These are phyloP conservation scores for Neobulgaria alba DNA, from an alignment of 2,329 filamentous ascomycete genomes.

Conservation along the genomic window DNA sequence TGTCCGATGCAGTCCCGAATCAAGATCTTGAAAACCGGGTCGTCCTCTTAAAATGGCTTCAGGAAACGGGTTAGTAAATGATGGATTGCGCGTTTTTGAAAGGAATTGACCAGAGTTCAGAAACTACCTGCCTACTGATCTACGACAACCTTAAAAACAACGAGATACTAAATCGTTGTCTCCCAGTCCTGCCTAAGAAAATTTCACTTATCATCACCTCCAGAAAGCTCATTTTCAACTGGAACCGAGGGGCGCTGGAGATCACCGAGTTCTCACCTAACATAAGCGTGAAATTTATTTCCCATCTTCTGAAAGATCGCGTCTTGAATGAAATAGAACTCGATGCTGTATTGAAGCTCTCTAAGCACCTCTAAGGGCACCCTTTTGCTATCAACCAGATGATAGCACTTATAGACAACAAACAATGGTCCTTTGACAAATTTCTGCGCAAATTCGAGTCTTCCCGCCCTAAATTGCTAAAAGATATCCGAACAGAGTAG, in stretches of 20 bases:
- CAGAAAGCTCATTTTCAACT: constrained; percentile 8
- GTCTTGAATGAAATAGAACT: background rate
- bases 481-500: too few species aligned
- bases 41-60: constrained; percentile 3
- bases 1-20: constrained; percentile 8
- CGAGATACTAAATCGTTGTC: constrained; percentile 6
- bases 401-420: background rate
- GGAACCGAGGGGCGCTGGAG: constrained; percentile 3
- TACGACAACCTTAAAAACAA: constrained; percentile 11
- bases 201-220: constrained; percentile 9
- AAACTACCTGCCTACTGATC: constrained; percentile 7
- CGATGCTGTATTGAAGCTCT: background rate
- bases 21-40: constrained; percentile 6
- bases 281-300: constrained; percentile 19
- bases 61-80: constrained; percentile 6
- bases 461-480: too few species aligned
- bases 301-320: background rate
- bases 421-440: background rate
- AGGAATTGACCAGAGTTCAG: constrained; percentile 1
- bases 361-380: background rate
- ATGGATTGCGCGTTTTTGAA: background rate
- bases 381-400: constrained; percentile 1
- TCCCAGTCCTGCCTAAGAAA: constrained; percentile 5
- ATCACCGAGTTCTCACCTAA: constrained; percentile 7
- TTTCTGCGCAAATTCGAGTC: too few species aligned